Conservation (phyloP, 164 flowering plant species). For the Litsea cubeba region DNA sequence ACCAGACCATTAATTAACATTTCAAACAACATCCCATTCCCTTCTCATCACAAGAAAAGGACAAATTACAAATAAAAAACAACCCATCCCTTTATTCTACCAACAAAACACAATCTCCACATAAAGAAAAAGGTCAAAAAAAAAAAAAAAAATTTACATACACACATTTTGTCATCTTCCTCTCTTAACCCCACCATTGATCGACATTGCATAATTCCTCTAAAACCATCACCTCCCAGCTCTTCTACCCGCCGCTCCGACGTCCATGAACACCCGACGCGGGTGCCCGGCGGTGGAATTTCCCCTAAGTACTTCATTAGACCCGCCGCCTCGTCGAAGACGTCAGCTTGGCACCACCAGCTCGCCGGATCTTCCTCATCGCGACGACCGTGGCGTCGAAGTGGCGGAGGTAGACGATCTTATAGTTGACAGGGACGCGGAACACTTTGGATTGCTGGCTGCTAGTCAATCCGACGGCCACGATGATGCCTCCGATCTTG, state of each 20-base stretch:
- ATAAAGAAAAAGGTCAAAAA: conserved; percentile 9
- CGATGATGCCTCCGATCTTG: conserved; percentile 48
- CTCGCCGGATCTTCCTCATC: conserved; percentile 30
- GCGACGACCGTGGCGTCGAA: conserved; percentile 44
- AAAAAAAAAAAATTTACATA: conserved; percentile 3
- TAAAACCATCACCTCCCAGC: conserved; percentile 44
- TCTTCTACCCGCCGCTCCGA: conserved; percentile 22
- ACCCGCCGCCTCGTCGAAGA: conserved; percentile 24
- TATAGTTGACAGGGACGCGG: conserved; percentile 37
- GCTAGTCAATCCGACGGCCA: conserved; percentile 21
- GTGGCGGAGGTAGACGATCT: conserved; percentile 43
- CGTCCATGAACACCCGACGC: conserved; percentile 64
- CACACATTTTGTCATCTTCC: too few relatives aligned
- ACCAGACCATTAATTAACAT: too few relatives aligned
- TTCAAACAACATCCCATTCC: too few relatives aligned
- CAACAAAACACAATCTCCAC: too few relatives aligned
- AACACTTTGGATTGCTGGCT: conserved; percentile 19
- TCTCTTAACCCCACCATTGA: too few relatives aligned
- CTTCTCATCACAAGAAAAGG: too few relatives aligned
- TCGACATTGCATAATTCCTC: conserved; percentile 45
- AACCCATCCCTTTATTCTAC: too few relatives aligned
- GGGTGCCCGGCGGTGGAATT: conserved; percentile 57
- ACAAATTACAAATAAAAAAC: too few relatives aligned
- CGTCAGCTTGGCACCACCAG: neutral
- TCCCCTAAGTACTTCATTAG: conserved; percentile 58